These are phyloP conservation scores for Kwoniella dejecticola DNA, from an alignment of 768 basidiomycete genomes.

Conservation along the genomic window DNA sequence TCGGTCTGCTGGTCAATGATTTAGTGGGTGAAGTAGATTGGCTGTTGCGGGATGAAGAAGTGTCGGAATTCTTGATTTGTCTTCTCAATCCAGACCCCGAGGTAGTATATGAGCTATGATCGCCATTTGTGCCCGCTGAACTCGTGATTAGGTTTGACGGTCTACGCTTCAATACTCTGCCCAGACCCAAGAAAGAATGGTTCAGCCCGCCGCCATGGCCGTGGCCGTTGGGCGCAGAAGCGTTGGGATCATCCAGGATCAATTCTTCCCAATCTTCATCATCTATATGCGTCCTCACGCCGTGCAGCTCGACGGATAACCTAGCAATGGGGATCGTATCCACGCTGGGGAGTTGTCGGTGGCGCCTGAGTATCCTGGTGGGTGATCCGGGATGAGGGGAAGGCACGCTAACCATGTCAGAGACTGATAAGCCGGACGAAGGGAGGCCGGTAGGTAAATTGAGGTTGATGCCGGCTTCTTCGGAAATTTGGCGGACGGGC, in stretches of 20 bases:
- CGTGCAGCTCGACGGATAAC: constrained; percentile 41
- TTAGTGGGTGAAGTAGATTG: too few relatives aligned
- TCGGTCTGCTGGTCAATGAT: constrained; percentile 1
- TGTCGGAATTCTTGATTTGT: constrained; percentile 22
- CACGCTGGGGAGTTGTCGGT: constrained; percentile 22
- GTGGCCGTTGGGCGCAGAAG: constrained; percentile 26
- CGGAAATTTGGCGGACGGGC: constrained; percentile 9
- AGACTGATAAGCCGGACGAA: constrained; percentile 40
- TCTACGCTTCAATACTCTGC: constrained; percentile 18
- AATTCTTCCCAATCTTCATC: constrained; percentile 51
- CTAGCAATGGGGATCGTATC: constrained; percentile 30
- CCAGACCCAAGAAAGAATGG: constrained; percentile 30
- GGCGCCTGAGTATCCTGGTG: constrained; percentile 33
- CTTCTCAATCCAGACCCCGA: constrained; percentile 20
- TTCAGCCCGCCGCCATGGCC: constrained; percentile 2
- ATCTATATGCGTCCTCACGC: constrained; percentile 36
- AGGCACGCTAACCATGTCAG: constrained; percentile 38
- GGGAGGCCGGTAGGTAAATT: constrained; percentile 36
- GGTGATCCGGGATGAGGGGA: constrained; percentile 30
- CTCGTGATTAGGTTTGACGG: constrained; percentile 19
- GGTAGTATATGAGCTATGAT: not conserved
- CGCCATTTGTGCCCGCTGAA: not conserved
- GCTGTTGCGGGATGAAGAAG: not conserved
- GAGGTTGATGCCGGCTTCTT: not conserved
- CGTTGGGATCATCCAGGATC: constrained; percentile 2